These are phyloP conservation scores for Cordyceps cateniannulata DNA, from an alignment of 2,329 filamentous ascomycete species.

Conservation along the genomic window DNA sequence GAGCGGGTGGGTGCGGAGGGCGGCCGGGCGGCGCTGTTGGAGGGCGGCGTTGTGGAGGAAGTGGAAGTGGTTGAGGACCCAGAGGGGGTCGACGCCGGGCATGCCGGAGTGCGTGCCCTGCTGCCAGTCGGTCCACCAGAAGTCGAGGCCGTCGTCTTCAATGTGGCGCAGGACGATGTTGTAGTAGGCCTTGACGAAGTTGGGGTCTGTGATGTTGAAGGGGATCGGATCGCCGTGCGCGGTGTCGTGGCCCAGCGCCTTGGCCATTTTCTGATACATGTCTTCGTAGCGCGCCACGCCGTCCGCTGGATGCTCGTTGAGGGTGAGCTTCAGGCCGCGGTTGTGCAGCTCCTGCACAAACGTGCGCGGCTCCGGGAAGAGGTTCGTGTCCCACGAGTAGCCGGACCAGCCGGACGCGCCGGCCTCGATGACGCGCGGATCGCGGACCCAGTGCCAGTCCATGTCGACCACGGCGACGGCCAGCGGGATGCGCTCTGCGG, in stretches of 20 bases:
- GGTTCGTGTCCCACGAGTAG: slow-evolving; percentile 52
- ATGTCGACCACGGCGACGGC: slow-evolving; percentile 57
- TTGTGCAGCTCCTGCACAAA: slow-evolving; percentile 47
- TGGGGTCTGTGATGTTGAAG: slow-evolving; percentile 48
- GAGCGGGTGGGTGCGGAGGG: slow-evolving; percentile 29
- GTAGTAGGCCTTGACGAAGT: slow-evolving; percentile 53
- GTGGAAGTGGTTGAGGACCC: slow-evolving; percentile 60
- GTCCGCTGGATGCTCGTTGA: slow-evolving; percentile 58
- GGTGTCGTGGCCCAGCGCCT: slow-evolving; percentile 44
- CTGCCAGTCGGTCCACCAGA: slow-evolving; percentile 66
- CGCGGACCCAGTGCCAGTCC: slow-evolving; percentile 57
- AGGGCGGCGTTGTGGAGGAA: slow-evolving; percentile 44
- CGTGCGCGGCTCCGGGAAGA: slow-evolving; percentile 41
- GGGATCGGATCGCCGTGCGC: slow-evolving; percentile 41
- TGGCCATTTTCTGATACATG: slow-evolving; percentile 47
- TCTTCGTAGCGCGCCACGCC: slow-evolving; percentile 53
- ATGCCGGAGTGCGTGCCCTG: slow-evolving; percentile 50
- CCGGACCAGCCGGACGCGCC: slow-evolving; percentile 34
- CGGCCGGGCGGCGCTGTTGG: slow-evolving; percentile 21
- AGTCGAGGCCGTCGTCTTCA: slow-evolving; percentile 51
- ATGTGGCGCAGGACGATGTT: slow-evolving; percentile 49
- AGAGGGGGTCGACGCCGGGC: slow-evolving; percentile 54
- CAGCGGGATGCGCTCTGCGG: slow-evolving; percentile 44
- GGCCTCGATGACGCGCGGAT: slow-evolving; percentile 36
- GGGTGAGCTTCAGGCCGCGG: slow-evolving; percentile 44